phyloP scores from a whole-genome alignment of 1,284 basidiomycete genomes.

The Austroboletus rostrupii region DNA sequence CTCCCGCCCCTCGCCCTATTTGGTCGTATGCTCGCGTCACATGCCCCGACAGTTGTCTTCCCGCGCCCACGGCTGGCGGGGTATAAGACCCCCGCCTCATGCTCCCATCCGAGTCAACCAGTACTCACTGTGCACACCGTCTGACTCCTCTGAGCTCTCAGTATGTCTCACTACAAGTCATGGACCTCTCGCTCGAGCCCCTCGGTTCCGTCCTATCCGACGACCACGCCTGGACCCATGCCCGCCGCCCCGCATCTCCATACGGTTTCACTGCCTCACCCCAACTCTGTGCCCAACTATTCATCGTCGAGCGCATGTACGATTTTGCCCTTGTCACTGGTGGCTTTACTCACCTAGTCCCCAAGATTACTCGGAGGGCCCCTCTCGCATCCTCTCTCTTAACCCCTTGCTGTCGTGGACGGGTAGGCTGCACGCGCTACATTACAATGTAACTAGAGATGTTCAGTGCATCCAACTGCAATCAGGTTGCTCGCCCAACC shows the following conservation, averaged over 20 bases:
- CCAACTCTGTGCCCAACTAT: constrained; percentile 22
- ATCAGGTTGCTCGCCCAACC: constrained; percentile 11
- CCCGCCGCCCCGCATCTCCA: constrained; percentile 25
- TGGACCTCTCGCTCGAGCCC: constrained; percentile 18
- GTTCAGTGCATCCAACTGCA: constrained; percentile 21
- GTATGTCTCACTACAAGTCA: constrained; percentile 23
- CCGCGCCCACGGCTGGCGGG: constrained; percentile 7
- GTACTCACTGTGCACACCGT: not conserved
- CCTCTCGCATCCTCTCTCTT: constrained; percentile 21
- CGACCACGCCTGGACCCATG: constrained; percentile 19
- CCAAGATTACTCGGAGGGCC: constrained; percentile 12
- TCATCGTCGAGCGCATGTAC: constrained; percentile 17
- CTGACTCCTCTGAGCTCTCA: constrained; percentile 1
- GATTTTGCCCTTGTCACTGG: not conserved
- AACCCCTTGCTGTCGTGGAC: constrained; percentile 27
- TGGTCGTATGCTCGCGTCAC: constrained; percentile 17
- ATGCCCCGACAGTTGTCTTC: no score
- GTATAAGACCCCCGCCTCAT: constrained; percentile 26
- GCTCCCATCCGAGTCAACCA: constrained; percentile 20
- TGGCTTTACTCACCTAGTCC: not conserved
- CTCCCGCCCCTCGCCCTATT: constrained; percentile 24
- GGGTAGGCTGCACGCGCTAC: constrained; percentile 13
- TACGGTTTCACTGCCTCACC: constrained; percentile 30
- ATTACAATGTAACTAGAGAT: constrained; percentile 28
- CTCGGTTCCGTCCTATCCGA: constrained; percentile 9